Base-by-base conservation (phyloP, 345 rosid genomes). In the Cardamine occulta region DNA sequence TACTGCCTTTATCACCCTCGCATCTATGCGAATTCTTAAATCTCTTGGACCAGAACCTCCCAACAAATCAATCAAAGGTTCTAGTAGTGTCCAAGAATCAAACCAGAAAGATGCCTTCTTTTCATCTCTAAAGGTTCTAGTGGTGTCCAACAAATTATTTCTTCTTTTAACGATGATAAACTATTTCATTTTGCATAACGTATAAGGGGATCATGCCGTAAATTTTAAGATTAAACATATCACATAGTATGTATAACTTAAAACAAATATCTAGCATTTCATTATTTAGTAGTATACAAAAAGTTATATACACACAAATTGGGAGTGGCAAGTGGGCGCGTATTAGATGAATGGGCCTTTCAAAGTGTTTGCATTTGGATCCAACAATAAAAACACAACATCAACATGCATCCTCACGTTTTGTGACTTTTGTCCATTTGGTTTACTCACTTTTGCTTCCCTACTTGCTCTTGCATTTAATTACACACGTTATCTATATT, bases 391-490 rank as follows among this genome's bases (percentile, higher is more conserved):
- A 23, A 29, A 24, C 58, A n/a, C n/a, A n/a, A n/a, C n/a, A n/a
- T 49, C 24, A 55, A 66, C 59, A 24, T 64, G 57, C 58, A 31
- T 5, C 37, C 18, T 51, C 17, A 29, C 5, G 37, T 55, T 45
- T 63, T 35, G 10, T 9, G 40, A 35, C 40, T 37, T 10, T 37
- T 40, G 31, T 39, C 61, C 52, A 51, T 8, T 72, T 51, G 19
- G 61, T 13, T 13, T 9, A 42, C 63, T 48, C 39, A 24, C 71
- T 55, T 74, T 44, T 31, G 52, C 60, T 17, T 35, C 47, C 21
- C 64, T 18, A 45, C 77, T 21, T 73, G 64, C 48, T 32, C 34
- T 13, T n/a, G 21, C 65, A 65, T 2, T 52, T 39, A 72, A 37
- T 9, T 62, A 52, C 40, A 24, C 34, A 49, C 26, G 59, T 26